A percentile compares a stretch with the other conserved stretches of the same genome.
These are phyloP conservation scores for Leishmania braziliensis DNA, from an alignment of 208 protist genomes.

Conservation along the genomic window DNA sequence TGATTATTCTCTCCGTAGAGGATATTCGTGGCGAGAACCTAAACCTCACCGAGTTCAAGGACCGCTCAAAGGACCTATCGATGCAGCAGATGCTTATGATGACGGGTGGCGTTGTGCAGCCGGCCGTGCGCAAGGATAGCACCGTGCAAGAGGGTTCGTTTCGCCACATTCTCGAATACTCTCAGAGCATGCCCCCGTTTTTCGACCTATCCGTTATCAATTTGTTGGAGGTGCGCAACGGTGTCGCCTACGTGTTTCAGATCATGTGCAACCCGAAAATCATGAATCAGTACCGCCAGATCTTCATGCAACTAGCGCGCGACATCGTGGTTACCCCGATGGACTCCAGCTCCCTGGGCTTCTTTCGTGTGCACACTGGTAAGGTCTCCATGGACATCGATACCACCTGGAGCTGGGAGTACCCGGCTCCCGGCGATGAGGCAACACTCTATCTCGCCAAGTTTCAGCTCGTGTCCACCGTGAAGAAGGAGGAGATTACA, in stretches of 20 bases:
- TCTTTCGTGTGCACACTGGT: slow-evolving; percentile 58
- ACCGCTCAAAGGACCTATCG: slow-evolving; percentile 70
- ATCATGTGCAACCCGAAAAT: slow-evolving; percentile 76
- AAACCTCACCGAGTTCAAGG: slow-evolving; percentile 72
- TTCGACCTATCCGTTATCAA: slow-evolving; percentile 76
- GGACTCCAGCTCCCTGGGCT: slow-evolving; percentile 44
- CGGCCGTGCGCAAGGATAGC: slow-evolving; percentile 60
- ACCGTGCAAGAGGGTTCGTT: slow-evolving; percentile 52
- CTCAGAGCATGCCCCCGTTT: slow-evolving; percentile 68
- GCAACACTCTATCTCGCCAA: slow-evolving; percentile 24
- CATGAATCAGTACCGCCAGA: slow-evolving; percentile 56
- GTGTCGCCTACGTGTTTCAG: slow-evolving; percentile 79
- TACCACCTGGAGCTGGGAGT: slow-evolving; percentile 60
- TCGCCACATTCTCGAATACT: slow-evolving; percentile 67
- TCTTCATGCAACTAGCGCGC: slow-evolving; percentile 71
- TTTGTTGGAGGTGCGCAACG: slow-evolving; percentile 68
- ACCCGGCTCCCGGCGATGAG: slow-evolving; percentile 17
- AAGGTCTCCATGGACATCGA: slow-evolving; percentile 50
- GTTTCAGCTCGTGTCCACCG: slow-evolving; percentile 49
- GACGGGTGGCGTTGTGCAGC: slow-evolving; percentile 65
- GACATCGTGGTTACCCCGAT: slow-evolving; percentile 44
- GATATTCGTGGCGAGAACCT: slow-evolving; percentile 78
- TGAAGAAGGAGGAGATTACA: slow-evolving; percentile 65
- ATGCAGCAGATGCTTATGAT: slow-evolving; percentile 87
- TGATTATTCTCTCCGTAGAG: slow-evolving; percentile 78